Evolutionary conservation across 2,329 filamentous ascomycete species (phyloP), one percentile per base, ranked within the genome.

Genomic region (Fusarium temperatum): DNA sequence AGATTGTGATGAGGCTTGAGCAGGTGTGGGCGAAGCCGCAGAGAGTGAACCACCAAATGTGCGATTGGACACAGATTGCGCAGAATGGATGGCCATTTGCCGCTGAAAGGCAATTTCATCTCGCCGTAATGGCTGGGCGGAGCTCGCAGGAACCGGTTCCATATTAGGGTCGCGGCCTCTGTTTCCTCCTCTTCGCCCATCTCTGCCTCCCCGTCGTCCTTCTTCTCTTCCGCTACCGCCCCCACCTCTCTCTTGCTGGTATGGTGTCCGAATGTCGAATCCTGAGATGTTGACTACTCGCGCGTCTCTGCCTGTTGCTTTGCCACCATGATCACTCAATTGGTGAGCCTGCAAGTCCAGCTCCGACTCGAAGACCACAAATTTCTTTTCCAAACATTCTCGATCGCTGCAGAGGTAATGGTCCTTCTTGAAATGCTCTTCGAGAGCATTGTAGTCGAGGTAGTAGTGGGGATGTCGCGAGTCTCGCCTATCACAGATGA

Each of bases 291-390:
- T 94, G 11, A 99, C 95, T 30, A 92, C 85, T 57, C 95, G 89
- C 9, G 94, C 94, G 81, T 98, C 96, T 78, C 94, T 88, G 63
- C 95, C 88, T 5, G 93, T 91, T 75, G 96, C 93, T 78, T 97
- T 98, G 14, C 94, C 94, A 1, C 92, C 94, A 80, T 99, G 96
- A 61, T 92, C 89, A 76, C 93, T 92, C 15, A 99, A 84, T 81
- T 97, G 94, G 83, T 99, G 96, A 7, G 93, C 96, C 81, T 98
- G 97, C 53, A 99, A 85, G 78, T 99, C 96, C 87, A 99, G 91
- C 79, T 98, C 94, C 0, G 95, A 95, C 63, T 94, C 94, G 77
- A 99, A 99, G 2, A 98, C 96, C 36, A 98, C 93, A 80, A 98
- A 98, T 81, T 98, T 98, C 89, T 98, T 98, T 77, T 98, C 96